phyloP scores from a whole-genome alignment of 148 eudicot species.

The Polygonum aviculare region DNA sequence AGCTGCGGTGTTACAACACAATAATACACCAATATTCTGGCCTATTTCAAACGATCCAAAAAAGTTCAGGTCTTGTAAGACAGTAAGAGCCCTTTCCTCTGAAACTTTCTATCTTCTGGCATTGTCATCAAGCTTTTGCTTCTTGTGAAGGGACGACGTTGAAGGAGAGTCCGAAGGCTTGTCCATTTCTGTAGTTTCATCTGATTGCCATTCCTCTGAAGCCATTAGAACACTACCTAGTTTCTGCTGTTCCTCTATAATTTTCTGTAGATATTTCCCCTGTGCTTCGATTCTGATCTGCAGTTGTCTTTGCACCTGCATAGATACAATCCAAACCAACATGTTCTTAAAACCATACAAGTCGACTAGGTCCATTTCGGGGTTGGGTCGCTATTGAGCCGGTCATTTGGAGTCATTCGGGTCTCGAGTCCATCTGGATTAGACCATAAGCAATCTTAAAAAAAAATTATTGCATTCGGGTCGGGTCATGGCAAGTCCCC shows the following conservation, averaged over 20 bases:
- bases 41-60: background rate
- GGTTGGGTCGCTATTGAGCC: background rate
- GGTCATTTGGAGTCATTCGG: background rate
- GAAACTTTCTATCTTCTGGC: background rate
- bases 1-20: background rate
- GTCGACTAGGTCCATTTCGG: background rate
- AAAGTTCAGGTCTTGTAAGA: background rate
- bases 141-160: conserved; percentile 22
- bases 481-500: background rate
- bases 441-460: too few species aligned
- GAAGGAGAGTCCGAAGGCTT: conserved; percentile 23
- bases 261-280: conserved; percentile 78
- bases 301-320: conserved; percentile 69
- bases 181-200: conserved; percentile 18
- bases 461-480: background rate
- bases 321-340: background rate
- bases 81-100: background rate
- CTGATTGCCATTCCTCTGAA: conserved; percentile 28
- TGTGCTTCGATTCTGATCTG: conserved; percentile 91
- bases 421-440: background rate
- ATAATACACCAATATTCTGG: background rate
- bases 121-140: conserved; percentile 33
- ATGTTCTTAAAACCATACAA: background rate
- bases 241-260: conserved; percentile 78
- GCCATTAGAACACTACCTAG: conserved; percentile 30